Percentiles rank a stretch among this genome's conserved stretches.
These are phyloP conservation scores for Zygosaccharomyces rouxii DNA, from an alignment of 805 yeast species.

Conservation along the genomic window DNA sequence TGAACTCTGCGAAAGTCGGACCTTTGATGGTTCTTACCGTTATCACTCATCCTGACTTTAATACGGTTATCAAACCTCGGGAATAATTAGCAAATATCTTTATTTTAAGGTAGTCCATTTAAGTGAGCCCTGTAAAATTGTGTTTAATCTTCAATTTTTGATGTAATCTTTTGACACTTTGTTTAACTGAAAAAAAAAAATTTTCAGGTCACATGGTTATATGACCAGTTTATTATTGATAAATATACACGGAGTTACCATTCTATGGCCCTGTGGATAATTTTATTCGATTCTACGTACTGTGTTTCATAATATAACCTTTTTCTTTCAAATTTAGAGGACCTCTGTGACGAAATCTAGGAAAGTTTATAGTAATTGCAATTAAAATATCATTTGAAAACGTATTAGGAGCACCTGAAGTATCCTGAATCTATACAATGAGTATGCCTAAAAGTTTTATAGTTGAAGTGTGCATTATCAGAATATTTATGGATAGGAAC, in stretches of 20 bases:
- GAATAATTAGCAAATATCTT: background rate
- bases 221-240: background rate
- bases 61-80: background rate
- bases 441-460: too few species aligned
- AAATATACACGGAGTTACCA: background rate
- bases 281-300: background rate
- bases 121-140: background rate
- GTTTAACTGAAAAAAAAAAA: background rate
- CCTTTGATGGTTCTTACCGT: background rate
- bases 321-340: background rate
- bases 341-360: background rate
- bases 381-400: background rate
- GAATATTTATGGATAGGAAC: too few species aligned
- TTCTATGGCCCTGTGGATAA: background rate
- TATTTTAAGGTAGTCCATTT: background rate
- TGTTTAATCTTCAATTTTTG: background rate
- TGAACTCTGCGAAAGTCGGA: slow-evolving; percentile 21
- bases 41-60: slow-evolving; percentile 1
- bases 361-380: background rate
- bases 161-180: background rate
- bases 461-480: too few species aligned
- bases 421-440: too few species aligned
- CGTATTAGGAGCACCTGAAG: too few species aligned
- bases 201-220: background rate
- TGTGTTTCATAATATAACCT: background rate